Percentiles rank a stretch among this genome's conserved stretches.
Evolutionary conservation across 176 grass and related monocot genomes (phyloP).

Genomic region (Cocos nucifera): DNA sequence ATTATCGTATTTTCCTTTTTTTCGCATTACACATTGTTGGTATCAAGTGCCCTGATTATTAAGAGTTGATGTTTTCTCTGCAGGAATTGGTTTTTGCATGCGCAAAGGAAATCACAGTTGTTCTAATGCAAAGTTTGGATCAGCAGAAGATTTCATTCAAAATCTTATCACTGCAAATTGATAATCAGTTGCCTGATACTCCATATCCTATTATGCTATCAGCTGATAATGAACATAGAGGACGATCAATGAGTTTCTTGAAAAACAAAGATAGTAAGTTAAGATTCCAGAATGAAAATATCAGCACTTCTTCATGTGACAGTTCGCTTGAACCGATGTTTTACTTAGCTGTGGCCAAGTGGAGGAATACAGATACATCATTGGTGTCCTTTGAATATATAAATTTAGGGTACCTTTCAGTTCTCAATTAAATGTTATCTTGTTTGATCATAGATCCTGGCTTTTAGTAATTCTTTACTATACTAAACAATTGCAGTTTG

Average conservation of each 20-base stretch:
- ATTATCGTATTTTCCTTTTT: slow-evolving; percentile 1
- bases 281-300: slow-evolving; percentile 43
- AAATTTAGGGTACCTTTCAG: slow-evolving; percentile 53
- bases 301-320: slow-evolving; percentile 14
- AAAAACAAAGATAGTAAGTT: slow-evolving; percentile 62
- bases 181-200: slow-evolving; percentile 86
- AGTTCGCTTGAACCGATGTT: slow-evolving; percentile 37
- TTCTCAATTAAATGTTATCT: slow-evolving; percentile 1
- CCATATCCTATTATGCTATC: slow-evolving; percentile 83
- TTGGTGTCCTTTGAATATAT: slow-evolving; percentile 76
- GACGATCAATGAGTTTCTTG: slow-evolving; percentile 45
- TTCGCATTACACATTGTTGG: neutral
- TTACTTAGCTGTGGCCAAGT: slow-evolving; percentile 61
- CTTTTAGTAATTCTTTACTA: slow-evolving; percentile 23
- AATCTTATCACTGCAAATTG: slow-evolving; percentile 83
- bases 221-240: slow-evolving; percentile 64
- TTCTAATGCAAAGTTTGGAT: slow-evolving; percentile 83
- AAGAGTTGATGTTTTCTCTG: slow-evolving; percentile 16
- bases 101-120: slow-evolving; percentile 68
- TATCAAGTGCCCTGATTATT: slow-evolving; percentile 1
- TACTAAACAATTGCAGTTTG: slow-evolving; percentile 42
- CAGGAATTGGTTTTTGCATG: slow-evolving; percentile 93
- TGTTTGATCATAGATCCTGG: slow-evolving; percentile 18
- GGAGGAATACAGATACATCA: slow-evolving; percentile 68
- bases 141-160: slow-evolving; percentile 61